phyloP scores from a whole-genome alignment of 345 rosid species.

The Hypericum perforatum region DNA sequence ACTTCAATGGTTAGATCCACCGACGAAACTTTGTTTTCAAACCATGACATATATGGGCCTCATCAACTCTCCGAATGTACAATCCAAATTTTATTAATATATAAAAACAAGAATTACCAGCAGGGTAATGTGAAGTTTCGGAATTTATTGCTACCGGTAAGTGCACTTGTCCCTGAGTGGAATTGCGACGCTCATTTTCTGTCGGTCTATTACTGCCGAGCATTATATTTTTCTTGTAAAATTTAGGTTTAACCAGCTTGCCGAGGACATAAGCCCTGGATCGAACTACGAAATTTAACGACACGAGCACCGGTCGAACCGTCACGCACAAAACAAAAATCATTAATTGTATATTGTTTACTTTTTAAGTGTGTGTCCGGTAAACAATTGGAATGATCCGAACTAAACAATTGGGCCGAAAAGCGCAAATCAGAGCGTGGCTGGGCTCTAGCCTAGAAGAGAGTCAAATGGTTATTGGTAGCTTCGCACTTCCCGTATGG shows the following conservation, averaged over 20 bases:
- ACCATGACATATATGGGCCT: slow-evolving; percentile 4
- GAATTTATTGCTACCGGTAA: slow-evolving; percentile 18
- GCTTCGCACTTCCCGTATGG: too few relatives aligned
- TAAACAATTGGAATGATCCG: too few relatives aligned
- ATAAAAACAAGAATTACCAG: not conserved
- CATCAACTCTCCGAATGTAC: not conserved
- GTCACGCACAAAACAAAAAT: slow-evolving; percentile 7
- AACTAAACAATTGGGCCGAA: too few relatives aligned
- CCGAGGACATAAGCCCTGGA: slow-evolving; percentile 61
- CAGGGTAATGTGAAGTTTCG: not conserved
- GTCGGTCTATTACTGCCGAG: slow-evolving; percentile 40
- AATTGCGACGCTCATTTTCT: slow-evolving; percentile 33
- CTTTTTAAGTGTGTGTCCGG: too few relatives aligned
- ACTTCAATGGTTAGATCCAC: slow-evolving; percentile 8
- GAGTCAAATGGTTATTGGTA: too few relatives aligned
- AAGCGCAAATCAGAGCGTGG: too few relatives aligned
- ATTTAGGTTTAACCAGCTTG: slow-evolving; percentile 43
- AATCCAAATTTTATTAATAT: not conserved
- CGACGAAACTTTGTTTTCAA: slow-evolving; percentile 5
- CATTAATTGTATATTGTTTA: too few relatives aligned
- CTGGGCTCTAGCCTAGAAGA: too few relatives aligned
- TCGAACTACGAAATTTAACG: slow-evolving; percentile 37
- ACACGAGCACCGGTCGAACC: slow-evolving; percentile 36
- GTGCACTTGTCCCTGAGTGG: slow-evolving; percentile 43
- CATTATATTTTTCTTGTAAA: slow-evolving; percentile 42